Percentiles rank a stretch among this genome's conserved stretches.
Evolutionary conservation across 176 grass and related monocot species (phyloP).

Genomic region (Oryza glaberrima): DNA sequence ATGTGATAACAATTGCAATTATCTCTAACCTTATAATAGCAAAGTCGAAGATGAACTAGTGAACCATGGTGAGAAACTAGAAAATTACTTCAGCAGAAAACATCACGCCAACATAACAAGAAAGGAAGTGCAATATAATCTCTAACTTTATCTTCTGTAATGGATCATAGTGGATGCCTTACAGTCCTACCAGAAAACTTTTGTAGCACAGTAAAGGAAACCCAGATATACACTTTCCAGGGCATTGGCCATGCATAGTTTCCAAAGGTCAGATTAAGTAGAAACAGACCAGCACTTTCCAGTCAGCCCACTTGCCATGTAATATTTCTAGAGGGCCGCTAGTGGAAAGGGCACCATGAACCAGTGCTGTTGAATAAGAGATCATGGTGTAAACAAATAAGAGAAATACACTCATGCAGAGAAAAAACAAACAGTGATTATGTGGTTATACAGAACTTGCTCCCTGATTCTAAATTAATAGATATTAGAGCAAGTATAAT

Average conservation of each 20-base stretch:
- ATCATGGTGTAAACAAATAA: background rate
- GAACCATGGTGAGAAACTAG: slow-evolving; percentile 1
- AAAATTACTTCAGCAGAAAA: slow-evolving; percentile 10
- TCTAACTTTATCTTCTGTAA: slow-evolving; percentile 23
- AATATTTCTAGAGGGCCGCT: slow-evolving; percentile 24
- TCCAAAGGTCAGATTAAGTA: slow-evolving; percentile 43
- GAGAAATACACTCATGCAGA: background rate
- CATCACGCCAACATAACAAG: slow-evolving; percentile 16
- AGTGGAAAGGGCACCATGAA: slow-evolving; percentile 42
- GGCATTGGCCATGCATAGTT: slow-evolving; percentile 32
- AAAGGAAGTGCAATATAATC: slow-evolving; percentile 10
- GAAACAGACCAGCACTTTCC: slow-evolving; percentile 47
- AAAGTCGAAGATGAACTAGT: slow-evolving; percentile 16
- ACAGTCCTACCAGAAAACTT: slow-evolving; percentile 26
- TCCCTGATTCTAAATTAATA: background rate
- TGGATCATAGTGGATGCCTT: slow-evolving; percentile 29
- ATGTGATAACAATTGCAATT: slow-evolving; percentile 2
- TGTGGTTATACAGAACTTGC: background rate
- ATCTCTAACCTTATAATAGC: background rate
- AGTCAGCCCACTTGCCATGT: slow-evolving; percentile 35
- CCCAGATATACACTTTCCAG: slow-evolving; percentile 45
- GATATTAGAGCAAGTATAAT: background rate
- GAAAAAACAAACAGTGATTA: slow-evolving; percentile 6
- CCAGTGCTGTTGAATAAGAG: slow-evolving; percentile 24
- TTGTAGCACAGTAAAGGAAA: slow-evolving; percentile 35